Evolutionary conservation across 2,329 filamentous ascomycete genomes (phyloP), one percentile per base, ranked within the genome.

Genomic region (Trichophyton rubrum): DNA sequence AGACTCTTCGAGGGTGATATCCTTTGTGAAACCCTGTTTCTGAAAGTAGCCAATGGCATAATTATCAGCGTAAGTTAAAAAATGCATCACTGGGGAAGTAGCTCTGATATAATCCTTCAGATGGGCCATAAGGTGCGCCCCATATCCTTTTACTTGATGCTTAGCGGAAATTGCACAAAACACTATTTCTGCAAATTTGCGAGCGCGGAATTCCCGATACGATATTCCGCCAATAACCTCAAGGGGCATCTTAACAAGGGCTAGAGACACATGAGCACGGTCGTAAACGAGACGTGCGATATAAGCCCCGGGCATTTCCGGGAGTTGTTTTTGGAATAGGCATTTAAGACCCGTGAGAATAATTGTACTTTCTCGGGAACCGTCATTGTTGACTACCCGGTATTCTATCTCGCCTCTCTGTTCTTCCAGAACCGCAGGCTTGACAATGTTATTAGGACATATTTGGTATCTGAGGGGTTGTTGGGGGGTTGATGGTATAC

Each of bases 281-380:
- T 97, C 93, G 76, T 99, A 99, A 61, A 97, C 93, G 5, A 97
- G 84, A 43, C 93, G 88, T 3, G 93, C 93, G 67, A 99, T 97
- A 73, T 99, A 99, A 71, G 97, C 93, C 74, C 97, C 96, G 13
- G 93, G 93, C 93, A 99, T 99, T 75, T 97, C 97, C 0, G 93
- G 93, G 4, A 99, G 80, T 71, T 99, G 93, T 68, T 97, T 97
- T 73, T 99, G 93, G 69, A 99, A 97, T 65, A 99, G 95, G 71
- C 90, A 96, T 72, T 97, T 97, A 60, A 99, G 79, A 11, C 93
- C 93, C 0, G 92, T 96, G 62, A 99, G 80, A 67, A 99, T 95
- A 70, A 97, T 95, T 66, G 90, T 85, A 70, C 88, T 95, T 69
- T 96, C 90, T 65, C 87, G 83, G 43, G 85, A 81, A 68, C 88